These are phyloP conservation scores for Penicillium paneum DNA, from an alignment of 2,329 filamentous ascomycete genomes.

Conservation along the genomic window DNA sequence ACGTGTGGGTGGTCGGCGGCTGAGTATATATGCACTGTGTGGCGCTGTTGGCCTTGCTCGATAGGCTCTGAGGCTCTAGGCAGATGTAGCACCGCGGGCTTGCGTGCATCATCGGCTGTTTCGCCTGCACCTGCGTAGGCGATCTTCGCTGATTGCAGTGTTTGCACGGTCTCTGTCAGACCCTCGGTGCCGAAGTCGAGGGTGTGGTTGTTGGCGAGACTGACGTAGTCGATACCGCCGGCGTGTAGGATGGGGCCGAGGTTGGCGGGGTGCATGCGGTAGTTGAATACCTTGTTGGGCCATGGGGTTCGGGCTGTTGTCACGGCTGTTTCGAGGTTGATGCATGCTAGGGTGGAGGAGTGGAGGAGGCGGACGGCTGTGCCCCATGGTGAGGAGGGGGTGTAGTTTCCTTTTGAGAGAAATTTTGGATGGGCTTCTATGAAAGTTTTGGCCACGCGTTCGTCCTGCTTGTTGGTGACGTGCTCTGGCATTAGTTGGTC, in stretches of 20 bases:
- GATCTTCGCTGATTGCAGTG: conserved; percentile 26
- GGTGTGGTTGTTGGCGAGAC: conserved; percentile 42
- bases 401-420: conserved; percentile 3
- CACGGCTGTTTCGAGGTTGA: conserved; percentile 42
- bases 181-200: conserved; percentile 38
- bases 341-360: conserved; percentile 34
- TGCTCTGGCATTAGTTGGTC: conserved; percentile 40
- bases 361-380: conserved; percentile 33
- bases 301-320: conserved; percentile 34
- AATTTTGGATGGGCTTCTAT: conserved; percentile 20
- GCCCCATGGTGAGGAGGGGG: conserved; percentile 34
- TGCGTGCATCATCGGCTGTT: conserved; percentile 25
- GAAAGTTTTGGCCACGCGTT: conserved; percentile 19
- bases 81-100: conserved; percentile 30
- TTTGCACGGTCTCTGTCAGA: conserved; percentile 34
- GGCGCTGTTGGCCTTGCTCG: background rate
- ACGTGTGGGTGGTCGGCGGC: conserved; percentile 38
- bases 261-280: conserved; percentile 42
- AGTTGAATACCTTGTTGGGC: conserved; percentile 43
- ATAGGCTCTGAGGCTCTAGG: conserved; percentile 2
- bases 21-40: conserved; percentile 34
- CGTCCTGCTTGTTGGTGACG: conserved; percentile 28
- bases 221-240: conserved; percentile 34
- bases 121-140: conserved; percentile 35
- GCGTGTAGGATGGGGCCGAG: conserved; percentile 28